Base-by-base conservation (phyloP, 306 rosid genomes). In the Hippophae rhamnoides region DNA sequence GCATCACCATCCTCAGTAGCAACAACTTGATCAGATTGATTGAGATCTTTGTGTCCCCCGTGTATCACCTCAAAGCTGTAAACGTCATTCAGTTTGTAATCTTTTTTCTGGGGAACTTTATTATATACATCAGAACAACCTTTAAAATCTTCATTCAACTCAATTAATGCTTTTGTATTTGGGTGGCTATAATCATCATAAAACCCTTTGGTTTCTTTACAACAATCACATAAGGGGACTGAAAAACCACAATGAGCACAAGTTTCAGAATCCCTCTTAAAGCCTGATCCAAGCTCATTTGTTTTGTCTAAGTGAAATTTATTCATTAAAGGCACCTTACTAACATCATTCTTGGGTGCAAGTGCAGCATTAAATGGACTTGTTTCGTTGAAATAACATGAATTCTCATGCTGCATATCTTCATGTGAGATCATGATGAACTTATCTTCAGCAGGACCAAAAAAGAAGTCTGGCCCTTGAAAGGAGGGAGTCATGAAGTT, bases 401-500 rank as follows among this genome's bases (percentile, higher is more conserved):
- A 9, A 61, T 72, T 66, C 56, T 69, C 83, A 1, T 42, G 65
- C 13, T 61, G 81, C 41, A 62, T 79, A 13, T 76, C 83, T 0
- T 52, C 66, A 51, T 86, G 84, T 43, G 81, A 65, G 13, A 78
- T 79, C 86, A 72, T 86, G 63, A 93, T 77, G 63, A 86, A 93
- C 89, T 93, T 93, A 71, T 93, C 97, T 74, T 88, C 97, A 47
- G 77, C 82, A 51, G 81, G 87, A 62, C 84, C 69, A 50, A 74
- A 76, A 13, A 89, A 82, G 78, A 73, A 84, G 69, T 88, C 94
- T 0, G 85, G 84, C 60, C 88, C 97, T 57, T 80, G 79, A 64
- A 76, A 75, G 65, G 55, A 69, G 62, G 99, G 97, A 69, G 86
- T 82, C 94, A 82, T 66, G 79, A 88, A 88, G 74, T 72, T 47